A percentile compares a stretch with the other conserved stretches of the same genome.
phyloP scores from a whole-genome alignment of 192 early-diverging fungal genomes.

The Phlyctochytrium arcticum region DNA sequence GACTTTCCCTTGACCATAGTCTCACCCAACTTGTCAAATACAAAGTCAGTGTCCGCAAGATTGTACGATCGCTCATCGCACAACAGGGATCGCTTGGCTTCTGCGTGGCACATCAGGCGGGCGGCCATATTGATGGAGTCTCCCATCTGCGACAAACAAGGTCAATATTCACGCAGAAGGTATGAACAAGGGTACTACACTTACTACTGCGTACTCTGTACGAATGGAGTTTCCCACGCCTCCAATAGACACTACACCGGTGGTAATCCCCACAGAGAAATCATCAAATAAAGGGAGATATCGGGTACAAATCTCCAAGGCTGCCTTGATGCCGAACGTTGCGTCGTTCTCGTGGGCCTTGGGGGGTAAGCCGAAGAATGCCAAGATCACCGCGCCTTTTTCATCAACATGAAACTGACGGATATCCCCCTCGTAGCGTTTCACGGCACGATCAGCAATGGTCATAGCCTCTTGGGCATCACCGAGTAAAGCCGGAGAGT shows the following conservation, averaged over 20 bases:
- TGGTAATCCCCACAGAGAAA: constrained; percentile 54
- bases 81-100: constrained; percentile 30
- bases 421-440: constrained; percentile 40
- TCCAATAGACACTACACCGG: constrained; percentile 49
- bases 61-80: constrained; percentile 52
- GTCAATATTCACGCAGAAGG: background rate
- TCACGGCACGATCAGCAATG: constrained; percentile 38
- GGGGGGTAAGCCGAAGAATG: constrained; percentile 52
- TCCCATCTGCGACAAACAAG: constrained; percentile 41
- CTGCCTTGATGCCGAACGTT: constrained; percentile 41
- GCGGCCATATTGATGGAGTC: constrained; percentile 59
- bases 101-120: constrained; percentile 41
- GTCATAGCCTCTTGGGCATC: constrained; percentile 43
- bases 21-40: constrained; percentile 46
- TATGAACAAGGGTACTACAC: background rate
- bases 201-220: constrained; percentile 56
- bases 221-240: constrained; percentile 46
- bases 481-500: constrained; percentile 25
- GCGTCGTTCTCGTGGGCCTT: constrained; percentile 53
- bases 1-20: constrained; percentile 46
- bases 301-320: constrained; percentile 35
- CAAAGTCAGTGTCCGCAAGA: constrained; percentile 39
- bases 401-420: constrained; percentile 55
- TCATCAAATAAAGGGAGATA: constrained; percentile 44
- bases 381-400: constrained; percentile 48